phyloP scores from a whole-genome alignment of 1,284 basidiomycete genomes.

The Termitomyces sp. region DNA sequence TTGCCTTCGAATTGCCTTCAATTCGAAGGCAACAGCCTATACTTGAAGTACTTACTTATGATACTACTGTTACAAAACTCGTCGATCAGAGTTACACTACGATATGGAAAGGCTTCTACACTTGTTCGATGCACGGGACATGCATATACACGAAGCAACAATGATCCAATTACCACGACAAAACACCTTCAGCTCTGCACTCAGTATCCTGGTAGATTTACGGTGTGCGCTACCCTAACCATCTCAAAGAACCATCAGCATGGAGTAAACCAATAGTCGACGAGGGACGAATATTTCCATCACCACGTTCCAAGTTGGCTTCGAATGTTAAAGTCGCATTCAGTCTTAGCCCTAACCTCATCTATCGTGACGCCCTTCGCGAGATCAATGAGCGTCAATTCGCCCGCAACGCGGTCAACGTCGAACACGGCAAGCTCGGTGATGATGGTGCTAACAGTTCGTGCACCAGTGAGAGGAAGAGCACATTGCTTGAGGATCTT shows the following conservation, averaged over 20 bases:
- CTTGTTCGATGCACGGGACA: background rate
- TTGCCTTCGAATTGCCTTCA: too few species aligned
- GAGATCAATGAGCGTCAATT: conserved; percentile 76
- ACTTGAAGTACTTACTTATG: too few species aligned
- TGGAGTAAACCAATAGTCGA: background rate
- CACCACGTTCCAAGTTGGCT: conserved; percentile 34
- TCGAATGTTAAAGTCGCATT: conserved; percentile 66
- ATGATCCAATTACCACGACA: background rate
- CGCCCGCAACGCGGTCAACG: conserved; percentile 73
- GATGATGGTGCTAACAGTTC: conserved; percentile 85
- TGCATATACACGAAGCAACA: background rate
- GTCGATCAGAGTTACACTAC: too few species aligned
- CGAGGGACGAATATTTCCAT: conserved; percentile 1
- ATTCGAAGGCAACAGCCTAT: too few species aligned
- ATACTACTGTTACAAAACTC: too few species aligned
- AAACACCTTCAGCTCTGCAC: background rate
- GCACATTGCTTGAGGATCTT: conserved; percentile 84
- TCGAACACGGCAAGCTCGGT: conserved; percentile 91
- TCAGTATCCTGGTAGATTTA: background rate
- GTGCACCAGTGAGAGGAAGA: conserved; percentile 84
- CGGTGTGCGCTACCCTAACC: background rate
- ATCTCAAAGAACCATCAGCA: background rate
- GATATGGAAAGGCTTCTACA: too few species aligned
- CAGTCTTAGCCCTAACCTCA: conserved; percentile 83
- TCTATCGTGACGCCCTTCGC: conserved; percentile 81